A percentile compares a stretch with the other conserved stretches of the same genome.
phyloP scores from a whole-genome alignment of 2,329 filamentous ascomycete species.

The Fonsecaea monophora region DNA sequence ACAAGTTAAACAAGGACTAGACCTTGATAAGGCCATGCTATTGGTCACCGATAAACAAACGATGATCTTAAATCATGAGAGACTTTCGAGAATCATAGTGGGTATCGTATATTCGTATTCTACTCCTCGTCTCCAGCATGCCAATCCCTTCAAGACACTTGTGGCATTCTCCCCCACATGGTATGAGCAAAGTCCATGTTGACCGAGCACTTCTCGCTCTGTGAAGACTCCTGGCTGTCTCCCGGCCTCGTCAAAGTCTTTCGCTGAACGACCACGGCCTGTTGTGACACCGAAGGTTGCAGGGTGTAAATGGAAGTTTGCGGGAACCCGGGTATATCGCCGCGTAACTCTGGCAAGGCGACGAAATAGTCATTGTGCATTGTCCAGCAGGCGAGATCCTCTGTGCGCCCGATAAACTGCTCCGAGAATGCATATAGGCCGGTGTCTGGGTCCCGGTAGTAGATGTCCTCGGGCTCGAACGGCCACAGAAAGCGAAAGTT shows the following conservation, averaged over 20 bases:
- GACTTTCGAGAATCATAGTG: background rate
- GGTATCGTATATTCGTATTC: background rate
- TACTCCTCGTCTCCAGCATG: background rate
- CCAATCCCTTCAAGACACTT: background rate
- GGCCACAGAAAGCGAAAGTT: conserved; percentile 16
- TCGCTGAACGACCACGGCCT: background rate
- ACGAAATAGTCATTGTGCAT: conserved; percentile 18
- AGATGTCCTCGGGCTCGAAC: conserved; percentile 16
- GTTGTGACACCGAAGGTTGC: background rate
- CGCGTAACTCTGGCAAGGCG: conserved; percentile 16
- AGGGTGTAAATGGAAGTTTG: conserved; percentile 4
- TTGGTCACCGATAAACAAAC: background rate
- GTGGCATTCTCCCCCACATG: conserved; percentile 4
- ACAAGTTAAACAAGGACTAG: background rate
- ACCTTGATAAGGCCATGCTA: background rate
- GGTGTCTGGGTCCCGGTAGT: conserved; percentile 8
- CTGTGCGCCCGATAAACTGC: conserved; percentile 8
- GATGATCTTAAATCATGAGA: background rate
- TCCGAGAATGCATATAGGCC: conserved; percentile 21
- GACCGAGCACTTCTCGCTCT: background rate
- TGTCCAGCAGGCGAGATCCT: conserved; percentile 21
- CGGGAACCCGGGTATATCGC: conserved; percentile 7
- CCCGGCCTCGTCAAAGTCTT: background rate
- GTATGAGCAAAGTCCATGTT: background rate
- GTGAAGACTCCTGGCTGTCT: background rate